phyloP scores from a whole-genome alignment of 805 yeast genomes.

The Tetrapisispora namnaoensis region DNA sequence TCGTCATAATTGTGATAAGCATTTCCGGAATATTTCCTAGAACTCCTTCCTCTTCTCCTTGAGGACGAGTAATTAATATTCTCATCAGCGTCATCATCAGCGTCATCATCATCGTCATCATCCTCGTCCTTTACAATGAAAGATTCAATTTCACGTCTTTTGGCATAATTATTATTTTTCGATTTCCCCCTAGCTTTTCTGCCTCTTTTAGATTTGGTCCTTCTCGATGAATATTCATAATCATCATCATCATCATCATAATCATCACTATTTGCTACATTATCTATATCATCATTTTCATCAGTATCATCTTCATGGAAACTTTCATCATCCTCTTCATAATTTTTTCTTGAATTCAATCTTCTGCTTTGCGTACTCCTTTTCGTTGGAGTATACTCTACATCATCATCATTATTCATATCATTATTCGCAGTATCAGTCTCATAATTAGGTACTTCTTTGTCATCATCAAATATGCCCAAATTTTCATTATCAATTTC shows the following conservation, averaged over 20 bases:
- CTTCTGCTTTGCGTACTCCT: constrained; percentile 6
- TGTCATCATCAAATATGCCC: constrained; percentile 14
- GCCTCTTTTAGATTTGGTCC: not conserved
- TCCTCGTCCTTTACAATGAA: constrained; percentile 26
- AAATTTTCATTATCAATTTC: constrained; percentile 28
- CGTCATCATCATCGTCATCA: constrained; percentile 20
- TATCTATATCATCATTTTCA: constrained; percentile 35
- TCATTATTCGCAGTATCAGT: constrained; percentile 4
- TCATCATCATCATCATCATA: constrained; percentile 19
- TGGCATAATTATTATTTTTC: constrained; percentile 8
- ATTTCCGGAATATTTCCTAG: constrained; percentile 3
- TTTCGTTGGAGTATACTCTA: constrained; percentile 4
- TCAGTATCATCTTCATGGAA: constrained; percentile 28
- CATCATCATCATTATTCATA: constrained; percentile 15
- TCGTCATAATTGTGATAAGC: not conserved
- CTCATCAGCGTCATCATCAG: constrained; percentile 19
- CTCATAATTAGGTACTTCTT: constrained; percentile 7
- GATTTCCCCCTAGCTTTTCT: constrained; percentile 8
- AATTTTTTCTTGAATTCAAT: constrained; percentile 5
- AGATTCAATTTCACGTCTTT: constrained; percentile 15
- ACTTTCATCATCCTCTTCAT: constrained; percentile 21
- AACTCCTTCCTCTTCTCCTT: not conserved
- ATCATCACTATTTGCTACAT: constrained; percentile 11
- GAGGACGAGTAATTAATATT: not conserved
- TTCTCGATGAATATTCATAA: constrained; percentile 2